These are phyloP conservation scores for Aspergillus sp. DNA, from an alignment of 2,329 filamentous ascomycete species.

Conservation along the genomic window DNA sequence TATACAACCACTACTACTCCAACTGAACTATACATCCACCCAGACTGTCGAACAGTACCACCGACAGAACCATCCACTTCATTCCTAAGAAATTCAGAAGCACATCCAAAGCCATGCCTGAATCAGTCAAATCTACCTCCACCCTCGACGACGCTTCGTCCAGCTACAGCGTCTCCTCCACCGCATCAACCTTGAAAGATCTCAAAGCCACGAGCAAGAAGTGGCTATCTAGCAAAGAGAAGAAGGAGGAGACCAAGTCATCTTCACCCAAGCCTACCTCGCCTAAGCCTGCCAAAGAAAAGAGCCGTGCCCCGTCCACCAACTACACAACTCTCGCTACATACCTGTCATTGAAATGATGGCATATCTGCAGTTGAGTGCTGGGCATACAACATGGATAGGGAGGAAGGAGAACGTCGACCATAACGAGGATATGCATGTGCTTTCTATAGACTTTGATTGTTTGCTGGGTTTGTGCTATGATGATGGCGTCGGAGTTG, in stretches of 20 bases:
- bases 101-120: not conserved
- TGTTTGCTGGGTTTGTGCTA: not conserved
- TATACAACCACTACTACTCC: not conserved
- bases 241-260: not conserved
- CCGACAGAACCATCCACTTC: not conserved
- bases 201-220: not conserved
- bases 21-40: not conserved
- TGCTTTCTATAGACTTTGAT: not conserved
- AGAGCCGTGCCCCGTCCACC: not conserved
- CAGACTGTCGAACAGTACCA: too few species aligned
- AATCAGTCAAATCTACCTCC: not conserved
- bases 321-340: not conserved
- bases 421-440: not conserved
- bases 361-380: not conserved
- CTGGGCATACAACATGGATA: not conserved
- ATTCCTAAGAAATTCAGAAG: not conserved
- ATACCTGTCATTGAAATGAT: not conserved
- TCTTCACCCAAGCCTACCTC: not conserved
- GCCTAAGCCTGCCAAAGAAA: not conserved
- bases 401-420: too few species aligned
- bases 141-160: not conserved
- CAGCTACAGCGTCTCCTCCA: not conserved
- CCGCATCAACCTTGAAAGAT: not conserved
- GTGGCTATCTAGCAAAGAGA: not conserved
- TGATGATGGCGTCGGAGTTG: not conserved